A percentile compares a stretch with the other conserved stretches of the same genome.
Conservation (phyloP, 2,329 filamentous ascomycete genomes). For the Magnaporthiopsis incrustans region DNA sequence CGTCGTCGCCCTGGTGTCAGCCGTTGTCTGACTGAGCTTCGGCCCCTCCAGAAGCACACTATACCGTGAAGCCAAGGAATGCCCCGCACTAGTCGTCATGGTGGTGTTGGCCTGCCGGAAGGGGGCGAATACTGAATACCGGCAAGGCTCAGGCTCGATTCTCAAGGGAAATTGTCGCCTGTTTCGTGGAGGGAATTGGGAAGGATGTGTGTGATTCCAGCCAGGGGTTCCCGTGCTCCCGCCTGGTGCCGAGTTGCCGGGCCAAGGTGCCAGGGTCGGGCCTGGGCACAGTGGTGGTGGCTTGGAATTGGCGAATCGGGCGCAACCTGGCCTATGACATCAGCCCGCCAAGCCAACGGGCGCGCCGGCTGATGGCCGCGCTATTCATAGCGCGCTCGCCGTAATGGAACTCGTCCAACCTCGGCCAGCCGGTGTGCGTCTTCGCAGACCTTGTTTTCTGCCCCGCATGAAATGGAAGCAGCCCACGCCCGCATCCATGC, state of each 20-base stretch:
- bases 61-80: neutral
- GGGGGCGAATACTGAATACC: too few relatives aligned
- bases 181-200: too few relatives aligned
- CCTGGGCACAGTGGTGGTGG: neutral
- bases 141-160: too few relatives aligned
- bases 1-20: neutral
- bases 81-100: too few relatives aligned
- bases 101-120: too few relatives aligned
- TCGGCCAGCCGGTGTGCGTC: neutral
- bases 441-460: neutral
- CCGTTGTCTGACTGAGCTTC: neutral
- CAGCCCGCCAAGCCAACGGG: neutral
- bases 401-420: neutral
- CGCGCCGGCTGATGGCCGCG: neutral
- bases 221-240: neutral
- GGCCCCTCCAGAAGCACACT: too few relatives aligned
- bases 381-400: neutral
- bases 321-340: neutral
- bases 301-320: neutral
- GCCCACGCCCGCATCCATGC: too few relatives aligned
- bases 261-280: neutral
- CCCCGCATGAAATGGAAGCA: neutral
- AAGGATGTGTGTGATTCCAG: neutral
- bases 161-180: too few relatives aligned
- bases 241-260: neutral